Evolutionary conservation across 2,329 filamentous ascomycete genomes (phyloP), one percentile per base, ranked within the genome.

Genomic region (Xylariaceae sp.): DNA sequence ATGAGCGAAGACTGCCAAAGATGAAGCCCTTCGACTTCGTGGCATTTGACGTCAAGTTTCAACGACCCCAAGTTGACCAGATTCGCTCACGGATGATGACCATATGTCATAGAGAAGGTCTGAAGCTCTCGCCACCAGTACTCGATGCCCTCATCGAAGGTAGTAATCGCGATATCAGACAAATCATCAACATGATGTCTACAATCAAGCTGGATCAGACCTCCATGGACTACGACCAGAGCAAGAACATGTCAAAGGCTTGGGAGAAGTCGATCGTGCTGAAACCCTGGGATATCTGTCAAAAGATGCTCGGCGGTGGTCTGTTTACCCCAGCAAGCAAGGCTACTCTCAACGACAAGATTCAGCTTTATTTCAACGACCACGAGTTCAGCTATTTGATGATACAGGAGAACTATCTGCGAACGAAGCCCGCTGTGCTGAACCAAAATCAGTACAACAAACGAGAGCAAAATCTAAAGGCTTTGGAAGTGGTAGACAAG

Each of bases 301-400:
- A 89, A 70, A 97, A 97, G 77, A 91, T 99, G 71, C 84, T 99
- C 5, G 91, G 85, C 21, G 88, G 91, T 3, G 91, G 91, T 40
- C 85, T 97, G 74, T 99, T 98, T 74, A 83, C 90, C 20, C 83
- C 87, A 3, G 86, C 87, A 48, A 96, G 91, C 75, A 96, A 91
- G 64, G 80, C 90, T 2, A 96, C 91, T 0, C 78, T 99, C 37
- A 98, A 98, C 71, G 93, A 99, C 73, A 99, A 99, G 80, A 95
- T 96, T 60, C 93, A 99, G 75, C 85, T 99, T 1, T 99, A 99
- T 74, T 99, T 99, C 80, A 98, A 99, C 73, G 95, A 99, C 67
- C 95, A 99, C 70, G 95, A 99, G 67, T 96, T 98, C 76, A 97
- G 92, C 68, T 95, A 88, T 69, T 80, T 99, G 50, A 98, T 99